These are phyloP conservation scores for Omphalotus guepiniiformis DNA, from an alignment of 768 basidiomycete genomes.

Conservation along the genomic window DNA sequence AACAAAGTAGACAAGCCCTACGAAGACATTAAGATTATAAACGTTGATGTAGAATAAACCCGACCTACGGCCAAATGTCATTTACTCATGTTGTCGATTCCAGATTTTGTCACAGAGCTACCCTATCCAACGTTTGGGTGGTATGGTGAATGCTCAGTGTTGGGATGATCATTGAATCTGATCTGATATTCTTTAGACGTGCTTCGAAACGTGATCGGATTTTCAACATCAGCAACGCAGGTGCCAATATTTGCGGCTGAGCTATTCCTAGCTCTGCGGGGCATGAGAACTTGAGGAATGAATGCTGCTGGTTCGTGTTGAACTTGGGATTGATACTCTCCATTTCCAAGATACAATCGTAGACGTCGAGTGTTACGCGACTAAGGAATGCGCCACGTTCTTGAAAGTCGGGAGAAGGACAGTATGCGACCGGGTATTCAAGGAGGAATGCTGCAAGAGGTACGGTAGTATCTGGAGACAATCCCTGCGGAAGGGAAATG, in stretches of 20 bases:
- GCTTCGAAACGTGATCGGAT: slow-evolving; percentile 31
- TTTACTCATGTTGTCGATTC: background rate
- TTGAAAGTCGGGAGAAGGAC: slow-evolving; percentile 29
- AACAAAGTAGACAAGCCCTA: slow-evolving; percentile 85
- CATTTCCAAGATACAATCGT: slow-evolving; percentile 34
- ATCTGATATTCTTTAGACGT: slow-evolving; percentile 23
- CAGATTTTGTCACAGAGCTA: slow-evolving; percentile 33
- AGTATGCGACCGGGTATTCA: slow-evolving; percentile 56
- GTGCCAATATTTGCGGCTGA: slow-evolving; percentile 17
- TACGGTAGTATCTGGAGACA: slow-evolving; percentile 24
- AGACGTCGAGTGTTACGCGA: slow-evolving; percentile 45
- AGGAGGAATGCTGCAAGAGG: slow-evolving; percentile 57
- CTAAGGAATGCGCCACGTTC: slow-evolving; percentile 36
- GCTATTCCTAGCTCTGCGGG: slow-evolving; percentile 29
- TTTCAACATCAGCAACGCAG: slow-evolving; percentile 21
- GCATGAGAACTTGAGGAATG: slow-evolving; percentile 55
- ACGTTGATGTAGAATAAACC: slow-evolving; percentile 63
- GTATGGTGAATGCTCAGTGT: slow-evolving; percentile 27
- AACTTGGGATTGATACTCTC: background rate
- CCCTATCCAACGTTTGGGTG: slow-evolving; percentile 38
- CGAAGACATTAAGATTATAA: slow-evolving; percentile 91
- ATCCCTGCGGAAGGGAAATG: slow-evolving; percentile 5
- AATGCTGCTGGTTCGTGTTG: slow-evolving; percentile 22
- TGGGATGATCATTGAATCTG: slow-evolving; percentile 5
- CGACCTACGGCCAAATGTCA: background rate